Percentiles rank a stretch among this genome's conserved stretches.
Evolutionary conservation across 441 rosid genomes (phyloP).

Genomic region (Eugenia klotzschiana): DNA sequence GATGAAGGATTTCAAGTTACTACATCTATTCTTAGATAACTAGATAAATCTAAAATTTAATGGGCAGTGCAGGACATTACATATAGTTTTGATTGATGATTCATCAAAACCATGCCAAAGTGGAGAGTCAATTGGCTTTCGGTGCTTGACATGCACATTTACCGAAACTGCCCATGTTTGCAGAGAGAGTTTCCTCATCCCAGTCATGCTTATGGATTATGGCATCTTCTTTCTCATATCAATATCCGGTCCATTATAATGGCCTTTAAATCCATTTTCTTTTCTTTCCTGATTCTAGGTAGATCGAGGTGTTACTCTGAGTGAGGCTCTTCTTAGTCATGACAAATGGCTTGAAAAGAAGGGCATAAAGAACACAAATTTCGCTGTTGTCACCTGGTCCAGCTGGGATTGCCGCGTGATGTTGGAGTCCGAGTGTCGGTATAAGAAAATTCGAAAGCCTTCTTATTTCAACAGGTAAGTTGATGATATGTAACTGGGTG

Average conservation of each 20-base stretch:
- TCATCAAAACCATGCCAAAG: neutral
- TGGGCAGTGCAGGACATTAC: neutral
- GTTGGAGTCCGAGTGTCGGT: constrained; percentile 76
- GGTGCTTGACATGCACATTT: neutral
- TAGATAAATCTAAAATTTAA: neutral
- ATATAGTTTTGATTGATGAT: neutral
- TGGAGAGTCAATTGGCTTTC: neutral
- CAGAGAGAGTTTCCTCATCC: neutral
- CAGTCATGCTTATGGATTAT: neutral
- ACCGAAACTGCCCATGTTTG: neutral
- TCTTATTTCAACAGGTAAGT: constrained; percentile 49
- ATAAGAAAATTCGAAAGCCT: constrained; percentile 53
- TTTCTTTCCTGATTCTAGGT: constrained; percentile 22
- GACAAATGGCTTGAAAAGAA: constrained; percentile 65
- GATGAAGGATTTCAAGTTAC: neutral
- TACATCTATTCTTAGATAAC: neutral
- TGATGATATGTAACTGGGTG: neutral
- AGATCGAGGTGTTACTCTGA: constrained; percentile 44
- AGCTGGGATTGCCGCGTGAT: constrained; percentile 66
- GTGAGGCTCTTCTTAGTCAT: constrained; percentile 52
- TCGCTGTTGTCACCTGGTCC: constrained; percentile 65
- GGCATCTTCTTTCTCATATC: neutral
- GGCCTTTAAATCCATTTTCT: neutral
- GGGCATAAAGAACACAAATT: constrained; percentile 48
- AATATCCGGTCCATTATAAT: neutral